These are phyloP conservation scores for Huiozyma sinensis DNA, from an alignment of 805 yeast species.

Conservation along the genomic window DNA sequence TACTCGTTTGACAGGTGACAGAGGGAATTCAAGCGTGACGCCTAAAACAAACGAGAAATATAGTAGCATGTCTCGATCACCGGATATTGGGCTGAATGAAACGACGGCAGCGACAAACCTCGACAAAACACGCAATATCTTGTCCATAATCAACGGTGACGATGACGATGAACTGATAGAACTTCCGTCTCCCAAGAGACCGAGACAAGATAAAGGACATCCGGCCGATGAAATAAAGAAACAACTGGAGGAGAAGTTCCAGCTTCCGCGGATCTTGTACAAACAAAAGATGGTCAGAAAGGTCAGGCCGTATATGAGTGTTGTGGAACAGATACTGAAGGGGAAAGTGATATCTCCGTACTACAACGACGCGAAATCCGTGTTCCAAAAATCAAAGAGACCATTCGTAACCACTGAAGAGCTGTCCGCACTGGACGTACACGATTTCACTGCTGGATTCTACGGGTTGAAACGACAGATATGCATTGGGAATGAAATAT, in stretches of 20 bases:
- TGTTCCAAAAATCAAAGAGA: constrained; percentile 30
- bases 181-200: not conserved
- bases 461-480: constrained; percentile 50
- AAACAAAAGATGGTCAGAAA: constrained; percentile 24
- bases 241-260: not conserved
- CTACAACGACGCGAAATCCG: constrained; percentile 39
- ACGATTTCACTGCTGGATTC: constrained; percentile 44
- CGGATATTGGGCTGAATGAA: not conserved
- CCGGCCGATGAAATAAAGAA: not conserved
- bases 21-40: no score
- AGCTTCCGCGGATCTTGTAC: constrained; percentile 21
- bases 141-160: not conserved
- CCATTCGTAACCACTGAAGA: constrained; percentile 38
- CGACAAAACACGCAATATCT: not conserved
- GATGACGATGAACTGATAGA: not conserved
- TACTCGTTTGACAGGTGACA: no score
- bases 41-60: no score
- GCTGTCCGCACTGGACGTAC: constrained; percentile 36
- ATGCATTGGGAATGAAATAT: constrained; percentile 36
- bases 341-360: constrained; percentile 39
- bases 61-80: no score
- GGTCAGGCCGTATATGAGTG: constrained; percentile 23
- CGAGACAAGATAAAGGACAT: not conserved
- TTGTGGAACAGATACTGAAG: constrained; percentile 33
- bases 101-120: not conserved